Evolutionary conservation across 2,329 filamentous ascomycete genomes (phyloP), one percentile per base, ranked within the genome.

Genomic region (Didymella pomorum): DNA sequence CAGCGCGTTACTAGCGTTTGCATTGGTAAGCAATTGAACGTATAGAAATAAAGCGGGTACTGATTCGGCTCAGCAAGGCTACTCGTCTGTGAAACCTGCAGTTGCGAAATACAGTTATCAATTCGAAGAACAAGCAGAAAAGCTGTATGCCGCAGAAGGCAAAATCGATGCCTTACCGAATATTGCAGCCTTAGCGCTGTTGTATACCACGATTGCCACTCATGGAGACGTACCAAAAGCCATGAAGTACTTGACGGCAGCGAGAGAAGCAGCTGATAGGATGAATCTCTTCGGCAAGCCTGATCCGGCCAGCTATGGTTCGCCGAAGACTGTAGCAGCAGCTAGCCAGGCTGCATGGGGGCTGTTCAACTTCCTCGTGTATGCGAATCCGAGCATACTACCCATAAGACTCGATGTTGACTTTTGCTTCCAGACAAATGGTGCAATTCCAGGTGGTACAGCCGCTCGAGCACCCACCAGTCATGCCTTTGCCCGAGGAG

Each of bases 331-430:
- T 21, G 35, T 48, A 33, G 52, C 35, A 51, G 60, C 60, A 26
- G 54, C 50, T 14, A 55, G 60, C 14, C 56, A 56, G 37, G 42
- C 57, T 25, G 57, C 53, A 37, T 63, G 60, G 60, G 60, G 60
- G 6, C 37, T 56, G 9, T 63, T 63, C 51, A 63, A 60, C 31
- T 45, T 63, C n/a, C 43, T 56, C 28, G 46, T 63, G 60, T 63
- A 63, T 37, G 56, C 42, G 35, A 18, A 43, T n/a, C 12, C 21
- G 29, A 39, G 20, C 6, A 28, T 16, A 28, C 21, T n/a, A 16
- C 31, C 41, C 45, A n/a, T 21, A 2, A 14, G 29, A 20, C 35
- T 11, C 23, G 44, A 31, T 25, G 21, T 60, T 62, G 56, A 62
- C 52, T 47, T 39, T 42, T 48, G 31, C 43, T n/a, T 35, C 41